These are phyloP conservation scores for Asclepias syriaca DNA, from an alignment of 257 asterid genomes.

Conservation along the genomic window DNA sequence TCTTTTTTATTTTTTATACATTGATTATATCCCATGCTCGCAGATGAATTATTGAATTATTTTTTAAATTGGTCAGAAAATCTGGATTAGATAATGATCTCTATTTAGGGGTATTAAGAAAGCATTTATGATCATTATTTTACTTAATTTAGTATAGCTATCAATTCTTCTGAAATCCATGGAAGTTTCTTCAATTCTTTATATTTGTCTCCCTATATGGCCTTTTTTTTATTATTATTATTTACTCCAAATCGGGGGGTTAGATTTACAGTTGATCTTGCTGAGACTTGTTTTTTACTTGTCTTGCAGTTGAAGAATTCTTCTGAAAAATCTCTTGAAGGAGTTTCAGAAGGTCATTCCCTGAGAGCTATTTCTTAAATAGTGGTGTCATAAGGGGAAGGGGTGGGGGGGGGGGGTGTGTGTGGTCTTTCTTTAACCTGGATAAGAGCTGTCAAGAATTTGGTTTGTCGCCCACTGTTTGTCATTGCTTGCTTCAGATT, in stretches of 20 bases:
- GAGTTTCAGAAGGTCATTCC: slow-evolving; percentile 20
- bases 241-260: neutral
- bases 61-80: neutral
- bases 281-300: neutral
- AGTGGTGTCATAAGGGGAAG: neutral
- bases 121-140: neutral
- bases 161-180: neutral
- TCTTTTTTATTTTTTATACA: neutral
- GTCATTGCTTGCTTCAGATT: slow-evolving; percentile 4
- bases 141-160: neutral
- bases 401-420: no score
- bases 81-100: neutral
- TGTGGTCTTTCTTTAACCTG: neutral
- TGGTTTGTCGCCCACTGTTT: neutral
- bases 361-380: slow-evolving; percentile 46
- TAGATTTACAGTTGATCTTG: neutral
- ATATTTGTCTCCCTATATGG: neutral
- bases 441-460: slow-evolving; percentile 1
- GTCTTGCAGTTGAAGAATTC: slow-evolving; percentile 57
- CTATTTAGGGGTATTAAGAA: no score
- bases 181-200: neutral
- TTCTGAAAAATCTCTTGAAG: slow-evolving; percentile 22
- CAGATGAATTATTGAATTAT: neutral
- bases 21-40: neutral
- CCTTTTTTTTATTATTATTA: neutral